Evolutionary conservation across 768 basidiomycete species (phyloP).

Genomic region (Auricularia sp.): DNA sequence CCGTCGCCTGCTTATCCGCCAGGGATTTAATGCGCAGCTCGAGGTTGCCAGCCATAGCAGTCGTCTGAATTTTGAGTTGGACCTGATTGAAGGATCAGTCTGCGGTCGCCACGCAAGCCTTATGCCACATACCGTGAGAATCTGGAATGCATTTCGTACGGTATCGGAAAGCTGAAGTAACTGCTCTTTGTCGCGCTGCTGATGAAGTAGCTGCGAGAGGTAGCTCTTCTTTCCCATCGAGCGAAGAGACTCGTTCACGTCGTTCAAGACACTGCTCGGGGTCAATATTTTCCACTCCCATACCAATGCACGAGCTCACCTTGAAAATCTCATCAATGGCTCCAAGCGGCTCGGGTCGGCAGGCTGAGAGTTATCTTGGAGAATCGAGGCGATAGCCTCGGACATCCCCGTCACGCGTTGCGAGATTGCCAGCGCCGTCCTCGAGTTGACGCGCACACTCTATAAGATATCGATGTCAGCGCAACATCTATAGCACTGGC

Average conservation of each 20-base stretch:
- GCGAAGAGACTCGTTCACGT: not conserved
- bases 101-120: too few species aligned
- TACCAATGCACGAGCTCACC: not conserved
- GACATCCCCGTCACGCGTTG: not conserved
- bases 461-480: not conserved
- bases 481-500: too few species aligned
- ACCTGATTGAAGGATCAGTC: too few species aligned
- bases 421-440: not conserved
- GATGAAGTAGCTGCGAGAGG: not conserved
- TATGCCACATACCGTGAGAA: too few species aligned
- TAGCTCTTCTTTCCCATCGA: not conserved
- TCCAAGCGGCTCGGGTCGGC: not conserved
- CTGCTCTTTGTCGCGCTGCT: not conserved
- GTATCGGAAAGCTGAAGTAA: too few species aligned
- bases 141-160: too few species aligned
- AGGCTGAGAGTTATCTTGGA: not conserved
- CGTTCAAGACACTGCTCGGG: not conserved
- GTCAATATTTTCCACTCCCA: not conserved
- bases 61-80: too few species aligned
- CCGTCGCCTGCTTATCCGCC: too few species aligned
- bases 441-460: not conserved
- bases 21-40: too few species aligned
- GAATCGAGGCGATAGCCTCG: not conserved
- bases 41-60: too few species aligned
- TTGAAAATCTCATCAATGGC: not conserved